A percentile compares a stretch with the other conserved stretches of the same genome.
Conservation (phyloP, 164 flowering plant species). For the Houttuynia cordata region DNA sequence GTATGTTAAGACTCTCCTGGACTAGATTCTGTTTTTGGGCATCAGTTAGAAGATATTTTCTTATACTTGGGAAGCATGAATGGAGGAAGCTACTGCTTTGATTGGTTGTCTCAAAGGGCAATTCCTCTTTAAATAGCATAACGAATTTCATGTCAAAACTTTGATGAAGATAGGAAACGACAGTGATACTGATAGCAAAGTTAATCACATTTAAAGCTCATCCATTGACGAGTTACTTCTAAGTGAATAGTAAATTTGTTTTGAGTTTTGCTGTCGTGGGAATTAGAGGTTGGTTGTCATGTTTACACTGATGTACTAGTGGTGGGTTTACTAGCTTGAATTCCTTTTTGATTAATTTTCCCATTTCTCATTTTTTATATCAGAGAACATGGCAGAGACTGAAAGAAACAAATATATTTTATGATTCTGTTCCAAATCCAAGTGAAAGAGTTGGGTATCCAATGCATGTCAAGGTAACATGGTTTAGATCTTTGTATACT, state of each 20-base stretch:
- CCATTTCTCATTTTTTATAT: not conserved
- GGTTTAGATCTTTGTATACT: not conserved
- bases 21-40: too few relatives aligned
- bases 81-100: too few relatives aligned
- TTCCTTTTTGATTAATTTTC: not conserved
- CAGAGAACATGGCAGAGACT: conserved; percentile 90
- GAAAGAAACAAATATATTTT: conserved; percentile 38
- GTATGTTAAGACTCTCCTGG: too few relatives aligned
- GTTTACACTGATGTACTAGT: not conserved
- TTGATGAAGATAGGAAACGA: too few relatives aligned
- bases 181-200: too few relatives aligned
- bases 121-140: too few relatives aligned
- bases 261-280: not conserved
- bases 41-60: too few relatives aligned
- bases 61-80: too few relatives aligned
- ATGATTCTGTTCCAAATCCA: conserved; percentile 77
- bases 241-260: not conserved
- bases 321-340: not conserved
- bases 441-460: conserved; percentile 54
- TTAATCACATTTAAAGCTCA: too few relatives aligned
- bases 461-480: conserved; percentile 72
- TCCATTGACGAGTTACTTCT: too few relatives aligned
- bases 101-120: too few relatives aligned
- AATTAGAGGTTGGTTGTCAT: not conserved
- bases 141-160: too few relatives aligned